Percentiles rank a stretch among this genome's conserved stretches.
These are phyloP conservation scores for Plasmodium blacklocki DNA, from an alignment of 169 alveolate species.

Conservation along the genomic window DNA sequence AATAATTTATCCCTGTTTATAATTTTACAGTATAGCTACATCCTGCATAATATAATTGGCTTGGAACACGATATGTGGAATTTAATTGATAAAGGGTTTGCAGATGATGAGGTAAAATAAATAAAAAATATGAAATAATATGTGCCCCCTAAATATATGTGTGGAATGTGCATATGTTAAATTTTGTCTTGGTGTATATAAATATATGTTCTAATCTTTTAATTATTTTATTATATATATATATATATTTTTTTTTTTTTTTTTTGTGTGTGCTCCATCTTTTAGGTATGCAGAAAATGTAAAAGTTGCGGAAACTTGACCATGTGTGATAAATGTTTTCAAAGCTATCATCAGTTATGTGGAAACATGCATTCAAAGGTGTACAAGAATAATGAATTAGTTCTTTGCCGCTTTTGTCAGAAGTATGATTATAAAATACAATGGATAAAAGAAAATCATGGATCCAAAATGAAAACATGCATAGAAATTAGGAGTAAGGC, in stretches of 20 bases:
- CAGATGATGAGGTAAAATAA: slow-evolving; percentile 52
- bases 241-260: too few species aligned
- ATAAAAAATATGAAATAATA: neutral
- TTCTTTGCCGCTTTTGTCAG: slow-evolving; percentile 54
- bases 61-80: slow-evolving; percentile 66
- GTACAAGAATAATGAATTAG: slow-evolving; percentile 39
- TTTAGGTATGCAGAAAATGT: slow-evolving; percentile 58
- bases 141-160: too few species aligned
- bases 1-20: neutral
- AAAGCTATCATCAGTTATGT: slow-evolving; percentile 51
- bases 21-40: slow-evolving; percentile 62
- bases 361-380: slow-evolving; percentile 59
- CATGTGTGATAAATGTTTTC: slow-evolving; percentile 57
- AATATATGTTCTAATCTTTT: too few species aligned
- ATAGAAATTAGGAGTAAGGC: slow-evolving; percentile 55
- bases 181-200: too few species aligned
- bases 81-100: slow-evolving; percentile 62
- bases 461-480: slow-evolving; percentile 19
- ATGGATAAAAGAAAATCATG: slow-evolving; percentile 44
- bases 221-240: neutral
- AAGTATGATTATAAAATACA: slow-evolving; percentile 46
- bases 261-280: too few species aligned
- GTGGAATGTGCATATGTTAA: too few species aligned
- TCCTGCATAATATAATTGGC: slow-evolving; percentile 46
- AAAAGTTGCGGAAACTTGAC: slow-evolving; percentile 63